Evolutionary conservation across 371 early-diverging fungal genomes (phyloP).

Genomic region (Mucor lusitanicus): DNA sequence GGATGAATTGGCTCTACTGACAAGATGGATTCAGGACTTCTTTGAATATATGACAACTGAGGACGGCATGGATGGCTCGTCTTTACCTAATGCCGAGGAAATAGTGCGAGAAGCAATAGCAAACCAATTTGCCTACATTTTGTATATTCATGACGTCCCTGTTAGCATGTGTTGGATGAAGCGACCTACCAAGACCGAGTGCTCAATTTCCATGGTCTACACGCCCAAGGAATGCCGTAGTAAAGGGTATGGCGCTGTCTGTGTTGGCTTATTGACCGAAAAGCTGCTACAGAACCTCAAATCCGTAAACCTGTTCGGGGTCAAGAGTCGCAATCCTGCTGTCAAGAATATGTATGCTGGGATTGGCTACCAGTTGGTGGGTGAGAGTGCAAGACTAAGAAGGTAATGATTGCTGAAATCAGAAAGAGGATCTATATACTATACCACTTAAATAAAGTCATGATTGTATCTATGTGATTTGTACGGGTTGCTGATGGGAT

Average conservation of each 20-base stretch:
- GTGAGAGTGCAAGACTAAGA: background rate
- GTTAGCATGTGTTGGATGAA: conserved; percentile 18
- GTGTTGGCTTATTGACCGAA: conserved; percentile 12
- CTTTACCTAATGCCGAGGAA: background rate
- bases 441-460: no score
- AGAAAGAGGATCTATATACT: no score
- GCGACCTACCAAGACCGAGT: conserved; percentile 8
- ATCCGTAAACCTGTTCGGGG: conserved; percentile 13
- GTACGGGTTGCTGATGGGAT: no score
- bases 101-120: background rate
- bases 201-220: conserved; percentile 15
- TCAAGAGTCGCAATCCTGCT: background rate
- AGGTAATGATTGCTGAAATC: background rate
- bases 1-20: background rate
- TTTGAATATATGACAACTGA: background rate
- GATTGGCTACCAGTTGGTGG: conserved; percentile 4
- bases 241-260: conserved; percentile 8
- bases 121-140: background rate
- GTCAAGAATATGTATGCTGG: conserved; percentile 10
- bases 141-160: background rate
- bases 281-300: conserved; percentile 5
- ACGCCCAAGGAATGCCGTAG: conserved; percentile 7
- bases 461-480: no score
- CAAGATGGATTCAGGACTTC: background rate
- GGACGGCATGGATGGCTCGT: background rate